Base-by-base conservation (phyloP, 108 stramenopile species). In the Pinguiococcus pyrenoidosus region DNA sequence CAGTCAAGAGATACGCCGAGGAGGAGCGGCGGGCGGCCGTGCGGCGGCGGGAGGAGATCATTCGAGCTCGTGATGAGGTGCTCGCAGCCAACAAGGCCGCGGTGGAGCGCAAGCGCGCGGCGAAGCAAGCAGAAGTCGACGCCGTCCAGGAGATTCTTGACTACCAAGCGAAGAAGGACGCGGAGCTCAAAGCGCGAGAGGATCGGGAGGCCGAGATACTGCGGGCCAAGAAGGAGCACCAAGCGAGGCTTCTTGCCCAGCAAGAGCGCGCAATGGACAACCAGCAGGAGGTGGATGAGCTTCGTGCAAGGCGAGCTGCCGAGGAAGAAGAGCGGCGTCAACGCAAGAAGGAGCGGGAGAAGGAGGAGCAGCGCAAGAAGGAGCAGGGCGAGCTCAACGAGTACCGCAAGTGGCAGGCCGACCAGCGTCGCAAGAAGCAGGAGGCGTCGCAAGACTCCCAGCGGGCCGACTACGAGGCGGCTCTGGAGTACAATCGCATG, bases 241-340 rank as follows among this genome's bases (percentile, higher is more conserved):
- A 81, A 40, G 75, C 73, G 58, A 71, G 62, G 34, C 67, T 84
- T 9, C 57, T 82, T 20, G 80, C 66, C 24, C 55, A 73, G 33
- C 83, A 84, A 63, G 56, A 76, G 43, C 68, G 72, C 23, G 67
- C 56, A 12, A 50, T 76, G 63, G 74, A 81, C 72, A 84, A 76
- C 49, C 71, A 55, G n/a, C 65, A 76, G n/a, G 80, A 84, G 52
- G 49, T 84, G 27, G 80, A 84, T 44, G 82, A 81, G 60, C 55
- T 84, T 23, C 72, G 80, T 29, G 83, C 79, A 17, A 40, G 83
- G 30, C 72, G 83, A 26, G 78, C 80, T 4, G 8, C 59, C 60
- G 16, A 81, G 82, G 44, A 77, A 76, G 26, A 60, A 68, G 37
- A 81, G 80, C 46, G 42, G 78, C 34, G 53, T 46, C 26, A 55